Conservation (phyloP, 139 green algal species). For the Picochlorum sp. region DNA sequence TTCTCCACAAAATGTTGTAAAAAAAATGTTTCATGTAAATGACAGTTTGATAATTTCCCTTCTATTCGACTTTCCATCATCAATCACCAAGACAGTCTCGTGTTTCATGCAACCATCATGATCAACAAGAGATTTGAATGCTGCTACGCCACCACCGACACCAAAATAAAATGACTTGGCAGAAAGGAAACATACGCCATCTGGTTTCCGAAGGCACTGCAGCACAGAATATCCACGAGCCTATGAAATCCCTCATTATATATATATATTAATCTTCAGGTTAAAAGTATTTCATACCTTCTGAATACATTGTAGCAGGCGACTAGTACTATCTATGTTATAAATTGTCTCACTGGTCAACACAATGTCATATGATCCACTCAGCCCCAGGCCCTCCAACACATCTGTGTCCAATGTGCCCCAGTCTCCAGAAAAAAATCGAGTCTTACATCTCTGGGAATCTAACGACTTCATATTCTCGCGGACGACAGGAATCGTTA, state of each 20-base stretch:
- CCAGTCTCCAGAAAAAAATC: slow-evolving; percentile 66
- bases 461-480: neutral
- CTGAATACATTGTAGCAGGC: slow-evolving; percentile 58
- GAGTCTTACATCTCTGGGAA: neutral
- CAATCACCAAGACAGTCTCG: slow-evolving; percentile 2
- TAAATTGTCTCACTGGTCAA: slow-evolving; percentile 82
- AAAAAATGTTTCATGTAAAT: slow-evolving; percentile 4
- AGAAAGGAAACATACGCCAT: slow-evolving; percentile 67
- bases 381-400: slow-evolving; percentile 26
- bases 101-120: slow-evolving; percentile 15
- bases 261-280: neutral
- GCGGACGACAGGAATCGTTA: slow-evolving; percentile 1
- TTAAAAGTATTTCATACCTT: slow-evolving; percentile 28
- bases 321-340: slow-evolving; percentile 33
- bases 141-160: slow-evolving; percentile 73
- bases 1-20: slow-evolving; percentile 30
- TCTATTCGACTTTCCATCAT: slow-evolving; percentile 28
- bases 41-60: slow-evolving; percentile 22
- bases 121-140: slow-evolving; percentile 52
- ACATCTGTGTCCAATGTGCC: slow-evolving; percentile 17
- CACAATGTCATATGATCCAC: slow-evolving; percentile 64
- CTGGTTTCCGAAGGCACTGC: slow-evolving; percentile 13
- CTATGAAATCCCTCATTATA: neutral
- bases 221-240: slow-evolving; percentile 4
- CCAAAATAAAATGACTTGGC: slow-evolving; percentile 96